Base-by-base conservation (phyloP, 257 asterid genomes). In the Coffea canephora region DNA sequence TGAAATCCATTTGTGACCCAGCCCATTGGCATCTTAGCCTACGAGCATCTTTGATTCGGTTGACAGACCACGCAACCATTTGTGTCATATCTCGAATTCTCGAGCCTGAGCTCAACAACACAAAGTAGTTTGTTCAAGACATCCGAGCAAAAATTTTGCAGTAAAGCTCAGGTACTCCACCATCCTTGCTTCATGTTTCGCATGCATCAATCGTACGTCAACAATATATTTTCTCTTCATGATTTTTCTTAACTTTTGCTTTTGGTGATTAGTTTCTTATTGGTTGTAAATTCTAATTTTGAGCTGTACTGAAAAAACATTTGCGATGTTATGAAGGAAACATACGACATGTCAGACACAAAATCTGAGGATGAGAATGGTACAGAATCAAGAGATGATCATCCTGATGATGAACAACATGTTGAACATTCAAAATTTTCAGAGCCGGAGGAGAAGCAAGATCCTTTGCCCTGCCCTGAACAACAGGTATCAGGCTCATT, bases 321-420 rank as follows among this genome's bases (percentile, higher is more conserved):
- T 11, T 11, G 6, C 27, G n/a, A 59, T 23, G 45, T 50, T 71
- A 68, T 75, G 62, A 62, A 39, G 43, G 43, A 79, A 66, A 4
- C 77, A 71, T 65, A 41, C 25, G 64, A 86, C 52, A 86, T 85
- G 89, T 80, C 87, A 6, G 89, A 85, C 78, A 76, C 75, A 65
- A 64, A 74, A 8, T 83, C 61, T 36, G 88, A 86, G 74, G 74
- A 76, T 7, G 85, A 80, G 39, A 78, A 66, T 39, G 59, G 66
- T 84, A 83, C 91, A 34, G 78, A 83, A 78, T 83, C 62, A 43
- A 86, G 85, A 49, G 89, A 79, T 39, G 71, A 79, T 39, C 88
- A 80, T 34, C 79, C 82, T 75, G 73, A 71, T 23, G 75, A 78
- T 45, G 48, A 31, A 45, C 39, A 55, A 12, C 10, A 10, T 7